Conservation (phyloP, 108 stramenopile genomes). For the Bacterosira constricta region DNA sequence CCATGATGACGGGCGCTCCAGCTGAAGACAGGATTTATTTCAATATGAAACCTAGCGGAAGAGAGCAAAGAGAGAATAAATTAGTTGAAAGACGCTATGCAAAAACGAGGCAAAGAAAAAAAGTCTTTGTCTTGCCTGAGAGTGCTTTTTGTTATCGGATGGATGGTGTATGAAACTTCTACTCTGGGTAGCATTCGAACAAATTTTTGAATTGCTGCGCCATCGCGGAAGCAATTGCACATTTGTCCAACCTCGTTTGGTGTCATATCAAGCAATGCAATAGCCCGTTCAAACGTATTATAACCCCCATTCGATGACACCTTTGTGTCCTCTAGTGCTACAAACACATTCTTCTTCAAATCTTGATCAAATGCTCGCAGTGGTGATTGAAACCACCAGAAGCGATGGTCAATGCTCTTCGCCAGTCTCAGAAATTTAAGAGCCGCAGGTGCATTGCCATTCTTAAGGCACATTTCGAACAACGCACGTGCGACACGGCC, state of each 20-base stretch:
- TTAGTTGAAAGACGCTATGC: too few species aligned
- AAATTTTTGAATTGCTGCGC: constrained; percentile 69
- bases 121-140: constrained; percentile 29
- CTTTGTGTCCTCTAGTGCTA: constrained; percentile 75
- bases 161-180: constrained; percentile 76
- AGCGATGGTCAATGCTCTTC: constrained; percentile 91
- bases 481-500: constrained; percentile 95
- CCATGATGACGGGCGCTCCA: constrained; percentile 91
- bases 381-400: constrained; percentile 97
- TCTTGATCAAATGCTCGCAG: constrained; percentile 90
- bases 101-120: background rate
- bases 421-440: constrained; percentile 88
- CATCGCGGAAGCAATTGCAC: constrained; percentile 66
- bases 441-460: constrained; percentile 67
- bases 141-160: constrained; percentile 92
- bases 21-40: constrained; percentile 77
- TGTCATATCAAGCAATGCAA: constrained; percentile 89
- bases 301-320: constrained; percentile 44
- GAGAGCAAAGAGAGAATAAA: constrained; percentile 24
- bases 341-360: constrained; percentile 64
- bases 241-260: constrained; percentile 93
- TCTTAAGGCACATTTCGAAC: constrained; percentile 94
- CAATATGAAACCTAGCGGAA: constrained; percentile 60
- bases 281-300: constrained; percentile 59
- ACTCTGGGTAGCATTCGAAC: constrained; percentile 83